A percentile compares a stretch with the other conserved stretches of the same genome.
Conservation (phyloP, 352 stramenopile genomes). For the Peronospora farinosa region DNA sequence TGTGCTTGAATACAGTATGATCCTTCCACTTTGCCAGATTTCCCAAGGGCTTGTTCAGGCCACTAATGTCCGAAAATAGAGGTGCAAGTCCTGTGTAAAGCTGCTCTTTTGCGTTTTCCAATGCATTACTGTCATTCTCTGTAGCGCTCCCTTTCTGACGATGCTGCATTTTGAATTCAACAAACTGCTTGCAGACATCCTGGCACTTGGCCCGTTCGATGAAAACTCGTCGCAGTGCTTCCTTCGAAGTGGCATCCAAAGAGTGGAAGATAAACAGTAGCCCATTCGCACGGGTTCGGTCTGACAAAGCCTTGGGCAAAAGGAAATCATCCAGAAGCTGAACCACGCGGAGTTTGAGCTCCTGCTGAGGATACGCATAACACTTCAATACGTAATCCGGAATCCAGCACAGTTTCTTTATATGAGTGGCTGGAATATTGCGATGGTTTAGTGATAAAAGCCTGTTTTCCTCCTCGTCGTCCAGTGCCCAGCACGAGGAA, state of each 20-base stretch:
- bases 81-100: slow-evolving; percentile 37
- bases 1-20: slow-evolving; percentile 67
- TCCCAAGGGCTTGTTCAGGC: slow-evolving; percentile 52
- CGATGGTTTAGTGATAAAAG: slow-evolving; percentile 22
- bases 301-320: slow-evolving; percentile 57
- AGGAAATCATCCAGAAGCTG: slow-evolving; percentile 83
- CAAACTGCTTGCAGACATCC: slow-evolving; percentile 28
- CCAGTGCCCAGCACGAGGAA: slow-evolving; percentile 43
- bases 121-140: slow-evolving; percentile 6
- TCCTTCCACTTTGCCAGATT: slow-evolving; percentile 71
- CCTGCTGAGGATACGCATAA: slow-evolving; percentile 79
- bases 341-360: slow-evolving; percentile 74
- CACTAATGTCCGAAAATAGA: slow-evolving; percentile 56
- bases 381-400: slow-evolving; percentile 82
- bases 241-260: slow-evolving; percentile 54
- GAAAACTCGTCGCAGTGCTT: slow-evolving; percentile 67
- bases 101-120: slow-evolving; percentile 30
- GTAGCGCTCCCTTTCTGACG: slow-evolving; percentile 24
- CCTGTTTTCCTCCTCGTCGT: slow-evolving; percentile 18
- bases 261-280: slow-evolving; percentile 68
- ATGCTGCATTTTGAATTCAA: slow-evolving; percentile 40
- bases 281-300: slow-evolving; percentile 49
- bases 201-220: slow-evolving; percentile 56
- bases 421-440: slow-evolving; percentile 29
- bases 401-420: slow-evolving; percentile 78